Base-by-base conservation (phyloP, 305 asterid species). In the Ruellia speciosa region DNA sequence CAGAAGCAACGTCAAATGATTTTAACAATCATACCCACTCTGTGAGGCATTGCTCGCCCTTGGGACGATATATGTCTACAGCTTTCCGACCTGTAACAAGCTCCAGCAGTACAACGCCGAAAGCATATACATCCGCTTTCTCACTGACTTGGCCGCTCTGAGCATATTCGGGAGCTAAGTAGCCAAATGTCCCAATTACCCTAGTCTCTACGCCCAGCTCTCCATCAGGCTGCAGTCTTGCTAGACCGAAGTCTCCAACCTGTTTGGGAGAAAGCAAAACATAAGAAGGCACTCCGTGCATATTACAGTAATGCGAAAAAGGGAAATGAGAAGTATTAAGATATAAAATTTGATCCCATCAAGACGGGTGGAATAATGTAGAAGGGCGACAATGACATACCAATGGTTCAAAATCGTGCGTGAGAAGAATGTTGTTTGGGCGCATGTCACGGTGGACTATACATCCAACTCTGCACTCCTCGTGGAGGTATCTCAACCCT, bases 171-270 rank as follows among this genome's bases (percentile, higher is more conserved):
- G 97, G 95, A 59, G 94, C 84, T 62, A 86, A 60, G 78, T 88
- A 86, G 69, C 97, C 96, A 57, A 90, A 85, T 49, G 96, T 85
- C 46, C 97, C 97, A 15, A 90, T 85, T 50, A 85, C 60, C 72
- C 84, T 74, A 11, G 84, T 85, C 73, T 87, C 85, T 12, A 54
- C 76, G 19, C 73, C 68, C 17, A 75, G 60, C 40, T 79, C 85
- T 56, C 92, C 90, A 62, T 70, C 83, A 17, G 76, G 79, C 56
- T 81, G 88, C 79, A 94, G 66, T 67, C 93, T 73, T 49, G 97
- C 95, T 24, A 90, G 72, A 20, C 97, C 97, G 59, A 87, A 87
- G 69, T 87, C 96, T 54, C 96, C 96, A 49, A 90, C 97, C 97
- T 89, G 62, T 52, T 48, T 31, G 20, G 18, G 3, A 49, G 11